These are phyloP conservation scores for Leucocoprinus sp. DNA, from an alignment of 768 basidiomycete species.

Conservation along the genomic window DNA sequence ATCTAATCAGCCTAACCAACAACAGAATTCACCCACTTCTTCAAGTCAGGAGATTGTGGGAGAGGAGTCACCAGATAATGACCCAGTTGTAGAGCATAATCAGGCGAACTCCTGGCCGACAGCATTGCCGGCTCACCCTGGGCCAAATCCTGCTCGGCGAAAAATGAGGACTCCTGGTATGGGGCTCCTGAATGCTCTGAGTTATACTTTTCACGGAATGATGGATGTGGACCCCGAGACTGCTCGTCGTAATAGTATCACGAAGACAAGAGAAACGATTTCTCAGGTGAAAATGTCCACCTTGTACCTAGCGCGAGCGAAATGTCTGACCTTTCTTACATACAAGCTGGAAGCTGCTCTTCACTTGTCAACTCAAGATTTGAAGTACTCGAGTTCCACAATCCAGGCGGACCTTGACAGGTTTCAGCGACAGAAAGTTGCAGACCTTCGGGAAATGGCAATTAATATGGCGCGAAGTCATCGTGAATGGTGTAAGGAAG, in stretches of 20 bases:
- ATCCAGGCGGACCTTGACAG: conserved; percentile 97
- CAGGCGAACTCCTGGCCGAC: conserved; percentile 32
- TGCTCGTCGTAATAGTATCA: conserved; percentile 85
- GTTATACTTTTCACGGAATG: conserved; percentile 93
- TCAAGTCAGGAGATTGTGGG: conserved; percentile 23
- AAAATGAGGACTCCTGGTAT: conserved; percentile 64
- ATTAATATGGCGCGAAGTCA: conserved; percentile 87
- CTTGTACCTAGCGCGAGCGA: conserved; percentile 1
- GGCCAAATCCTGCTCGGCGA: conserved; percentile 54
- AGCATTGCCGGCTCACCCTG: conserved; percentile 69
- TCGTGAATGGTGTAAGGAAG: conserved; percentile 96
- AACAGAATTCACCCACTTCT: conserved; percentile 15
- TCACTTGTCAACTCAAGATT: conserved; percentile 85
- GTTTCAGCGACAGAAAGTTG: conserved; percentile 98
- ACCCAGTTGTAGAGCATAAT: conserved; percentile 15
- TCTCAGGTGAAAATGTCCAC: conserved; percentile 78
- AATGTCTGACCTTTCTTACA: neutral
- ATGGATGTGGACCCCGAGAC: conserved; percentile 99
- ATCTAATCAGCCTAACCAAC: conserved; percentile 13
- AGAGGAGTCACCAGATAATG: conserved; percentile 8
- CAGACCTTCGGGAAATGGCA: conserved; percentile 89
- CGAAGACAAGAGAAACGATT: conserved; percentile 89
- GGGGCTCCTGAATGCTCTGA: conserved; percentile 84
- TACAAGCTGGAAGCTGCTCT: conserved; percentile 87
- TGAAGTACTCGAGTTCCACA: conserved; percentile 93